phyloP scores from a whole-genome alignment of 1,284 basidiomycete species.

The Trametes sp. region DNA sequence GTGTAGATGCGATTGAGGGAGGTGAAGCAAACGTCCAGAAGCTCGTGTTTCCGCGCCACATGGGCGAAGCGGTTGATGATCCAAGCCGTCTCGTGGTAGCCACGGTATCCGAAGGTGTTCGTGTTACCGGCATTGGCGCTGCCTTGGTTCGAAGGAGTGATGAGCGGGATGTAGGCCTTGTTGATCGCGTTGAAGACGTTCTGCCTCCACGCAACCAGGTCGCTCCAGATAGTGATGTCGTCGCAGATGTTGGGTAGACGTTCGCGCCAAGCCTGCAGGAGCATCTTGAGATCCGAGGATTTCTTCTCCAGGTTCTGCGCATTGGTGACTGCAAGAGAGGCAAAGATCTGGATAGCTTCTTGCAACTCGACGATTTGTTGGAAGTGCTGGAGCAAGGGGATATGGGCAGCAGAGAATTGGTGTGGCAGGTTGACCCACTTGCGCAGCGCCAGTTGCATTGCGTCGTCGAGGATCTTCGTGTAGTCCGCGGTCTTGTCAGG shows the following conservation, averaged over 20 bases:
- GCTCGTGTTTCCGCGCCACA: constrained; percentile 96
- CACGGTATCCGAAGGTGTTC: constrained; percentile 94
- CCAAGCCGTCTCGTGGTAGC: constrained; percentile 99
- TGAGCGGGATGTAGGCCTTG: constrained; percentile 94
- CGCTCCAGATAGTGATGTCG: constrained; percentile 99
- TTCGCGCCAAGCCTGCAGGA: constrained; percentile 97
- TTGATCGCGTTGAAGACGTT: constrained; percentile 95
- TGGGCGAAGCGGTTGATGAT: constrained; percentile 99
- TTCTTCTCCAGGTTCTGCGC: constrained; percentile 94
- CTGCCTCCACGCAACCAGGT: constrained; percentile 97
- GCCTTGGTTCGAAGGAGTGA: constrained; percentile 60
- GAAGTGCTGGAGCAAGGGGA: constrained; percentile 96
- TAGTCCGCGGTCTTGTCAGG: constrained; percentile 84
- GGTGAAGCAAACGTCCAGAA: constrained; percentile 95
- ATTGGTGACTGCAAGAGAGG: constrained; percentile 88
- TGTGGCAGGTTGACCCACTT: constrained; percentile 95
- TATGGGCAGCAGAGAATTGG: constrained; percentile 89
- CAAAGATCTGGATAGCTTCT: constrained; percentile 96
- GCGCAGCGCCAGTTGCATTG: constrained; percentile 94
- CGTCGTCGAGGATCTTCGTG: constrained; percentile 90
- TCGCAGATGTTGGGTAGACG: constrained; percentile 96
- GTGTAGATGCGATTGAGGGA: constrained; percentile 98
- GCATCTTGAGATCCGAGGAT: constrained; percentile 94
- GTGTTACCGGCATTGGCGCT: constrained; percentile 61
- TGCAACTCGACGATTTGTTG: constrained; percentile 99